Evolutionary conservation across 106 monocot species (phyloP).

Genomic region (Platanthera zijinensis): DNA sequence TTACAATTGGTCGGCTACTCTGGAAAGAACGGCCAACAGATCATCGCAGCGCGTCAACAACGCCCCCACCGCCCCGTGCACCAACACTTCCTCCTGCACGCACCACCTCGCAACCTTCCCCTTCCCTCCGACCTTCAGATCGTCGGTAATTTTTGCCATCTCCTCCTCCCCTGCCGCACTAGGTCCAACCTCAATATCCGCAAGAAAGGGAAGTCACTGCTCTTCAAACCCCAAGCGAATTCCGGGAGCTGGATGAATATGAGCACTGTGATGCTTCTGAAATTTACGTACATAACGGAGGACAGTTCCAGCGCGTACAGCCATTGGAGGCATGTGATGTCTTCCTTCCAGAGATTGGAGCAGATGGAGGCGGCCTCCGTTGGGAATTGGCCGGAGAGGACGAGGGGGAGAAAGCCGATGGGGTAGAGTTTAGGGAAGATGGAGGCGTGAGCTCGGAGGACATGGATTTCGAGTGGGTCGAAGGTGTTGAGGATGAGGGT

Average conservation of each 20-base stretch:
- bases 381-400: conserved; percentile 7
- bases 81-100: conserved; percentile 42
- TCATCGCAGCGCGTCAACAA: conserved; percentile 61
- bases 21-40: conserved; percentile 66
- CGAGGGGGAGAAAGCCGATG: conserved; percentile 32
- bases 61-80: conserved; percentile 35
- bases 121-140: conserved; percentile 19
- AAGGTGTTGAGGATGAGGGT: conserved; percentile 69
- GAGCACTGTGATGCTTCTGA: conserved; percentile 57
- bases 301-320: conserved; percentile 10
- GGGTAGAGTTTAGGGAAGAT: conserved; percentile 54
- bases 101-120: conserved; percentile 45
- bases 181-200: conserved; percentile 55
- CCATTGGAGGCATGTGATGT: conserved; percentile 41
- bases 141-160: neutral
- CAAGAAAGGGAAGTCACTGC: conserved; percentile 31
- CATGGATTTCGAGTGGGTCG: conserved; percentile 37
- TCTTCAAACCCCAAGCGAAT: conserved; percentile 56
- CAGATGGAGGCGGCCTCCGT: conserved; percentile 4
- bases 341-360: conserved; percentile 49
- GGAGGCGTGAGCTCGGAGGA: conserved; percentile 23
- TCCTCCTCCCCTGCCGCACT: conserved; percentile 17
- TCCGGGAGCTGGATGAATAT: conserved; percentile 36
- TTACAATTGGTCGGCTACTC: conserved; percentile 62
- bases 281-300: conserved; percentile 61